Evolutionary conservation across 495 filamentous ascomycete species (phyloP).

Genomic region (Apiosordaria backusii): DNA sequence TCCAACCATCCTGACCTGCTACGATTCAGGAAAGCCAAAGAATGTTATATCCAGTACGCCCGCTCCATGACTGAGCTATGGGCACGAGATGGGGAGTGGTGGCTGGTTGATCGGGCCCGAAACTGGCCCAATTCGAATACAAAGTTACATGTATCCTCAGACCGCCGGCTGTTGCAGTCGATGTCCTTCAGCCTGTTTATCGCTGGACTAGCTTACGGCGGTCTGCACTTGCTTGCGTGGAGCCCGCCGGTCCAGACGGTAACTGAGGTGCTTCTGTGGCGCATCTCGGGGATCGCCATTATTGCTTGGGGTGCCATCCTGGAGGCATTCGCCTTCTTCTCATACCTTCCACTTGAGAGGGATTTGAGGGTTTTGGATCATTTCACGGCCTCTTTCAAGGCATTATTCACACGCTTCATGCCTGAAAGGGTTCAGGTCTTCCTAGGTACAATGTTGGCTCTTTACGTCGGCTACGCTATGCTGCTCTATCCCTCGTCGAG

Average conservation of each 20-base stretch:
- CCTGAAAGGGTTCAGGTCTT: not conserved
- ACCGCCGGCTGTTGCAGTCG: too few species aligned
- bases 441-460: not conserved
- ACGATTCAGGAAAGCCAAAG: too few species aligned
- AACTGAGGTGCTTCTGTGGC: not conserved
- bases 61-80: too few species aligned
- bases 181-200: not conserved
- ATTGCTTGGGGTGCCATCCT: not conserved
- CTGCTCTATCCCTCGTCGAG: not conserved
- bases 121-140: too few species aligned
- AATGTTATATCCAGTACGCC: too few species aligned
- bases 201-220: not conserved
- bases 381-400: too few species aligned
- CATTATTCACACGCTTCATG: too few species aligned
- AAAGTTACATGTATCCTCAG: too few species aligned
- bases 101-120: too few species aligned
- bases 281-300: not conserved
- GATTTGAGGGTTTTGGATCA: not conserved
- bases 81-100: too few species aligned
- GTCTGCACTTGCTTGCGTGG: not conserved
- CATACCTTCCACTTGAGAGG: not conserved
- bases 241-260: not conserved
- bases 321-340: not conserved
- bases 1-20: too few species aligned
- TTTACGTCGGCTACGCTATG: not conserved